Evolutionary conservation across 345 rosid genomes (phyloP).

Genomic region (Aegle marmelos): DNA sequence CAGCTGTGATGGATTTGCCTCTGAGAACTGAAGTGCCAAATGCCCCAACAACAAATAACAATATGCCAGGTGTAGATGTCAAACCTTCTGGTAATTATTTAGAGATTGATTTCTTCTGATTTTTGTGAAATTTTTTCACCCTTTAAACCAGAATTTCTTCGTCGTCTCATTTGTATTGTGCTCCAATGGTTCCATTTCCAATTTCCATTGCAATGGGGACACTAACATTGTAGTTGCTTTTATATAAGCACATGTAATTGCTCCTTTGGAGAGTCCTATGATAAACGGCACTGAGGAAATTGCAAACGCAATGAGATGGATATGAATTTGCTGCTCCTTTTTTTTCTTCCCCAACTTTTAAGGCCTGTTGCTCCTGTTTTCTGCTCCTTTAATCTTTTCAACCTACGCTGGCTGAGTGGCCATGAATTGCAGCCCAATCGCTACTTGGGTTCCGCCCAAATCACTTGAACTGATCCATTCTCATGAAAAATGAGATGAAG

Average conservation of each 20-base stretch:
- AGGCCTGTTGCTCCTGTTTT: not conserved
- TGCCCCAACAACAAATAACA: conserved; percentile 16
- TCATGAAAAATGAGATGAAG: too few species aligned
- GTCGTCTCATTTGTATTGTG: conserved; percentile 3
- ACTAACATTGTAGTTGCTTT: conserved; percentile 10
- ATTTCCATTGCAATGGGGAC: conserved; percentile 19
- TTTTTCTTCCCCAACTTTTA: not conserved
- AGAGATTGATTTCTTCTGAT: conserved; percentile 78
- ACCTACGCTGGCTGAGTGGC: not conserved
- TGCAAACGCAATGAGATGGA: conserved; percentile 24
- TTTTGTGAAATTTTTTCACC: conserved; percentile 17
- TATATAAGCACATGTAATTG: conserved; percentile 16
- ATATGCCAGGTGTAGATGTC: conserved; percentile 31
- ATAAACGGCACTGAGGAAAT: conserved; percentile 18
- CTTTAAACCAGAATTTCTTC: conserved; percentile 2
- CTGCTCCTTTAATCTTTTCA: too few species aligned
- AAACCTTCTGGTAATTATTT: conserved; percentile 64
- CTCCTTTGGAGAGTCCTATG: conserved; percentile 1
- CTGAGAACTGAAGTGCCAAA: conserved; percentile 24
- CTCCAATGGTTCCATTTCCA: conserved; percentile 25
- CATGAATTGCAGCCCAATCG: not conserved
- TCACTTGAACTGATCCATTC: too few species aligned
- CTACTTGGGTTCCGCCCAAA: too few species aligned
- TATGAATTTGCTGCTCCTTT: conserved; percentile 19
- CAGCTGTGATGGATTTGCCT: conserved; percentile 20